These are phyloP conservation scores for Cucurbita moschata DNA, from an alignment of 306 rosid species.

Conservation along the genomic window DNA sequence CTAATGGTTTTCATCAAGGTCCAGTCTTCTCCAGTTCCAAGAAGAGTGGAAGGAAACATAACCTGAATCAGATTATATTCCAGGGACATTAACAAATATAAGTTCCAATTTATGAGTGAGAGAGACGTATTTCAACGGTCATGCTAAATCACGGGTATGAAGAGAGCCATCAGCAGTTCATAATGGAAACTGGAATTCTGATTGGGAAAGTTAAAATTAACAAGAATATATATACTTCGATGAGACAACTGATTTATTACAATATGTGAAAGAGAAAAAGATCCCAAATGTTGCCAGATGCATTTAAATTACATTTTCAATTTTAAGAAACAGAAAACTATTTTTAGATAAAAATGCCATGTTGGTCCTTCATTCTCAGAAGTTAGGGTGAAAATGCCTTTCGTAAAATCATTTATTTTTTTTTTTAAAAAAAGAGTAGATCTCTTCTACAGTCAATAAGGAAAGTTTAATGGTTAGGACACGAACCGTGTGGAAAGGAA, in stretches of 20 bases:
- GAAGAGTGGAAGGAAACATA: slow-evolving; percentile 87
- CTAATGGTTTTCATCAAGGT: slow-evolving; percentile 94
- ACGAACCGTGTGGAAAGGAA: slow-evolving; percentile 95
- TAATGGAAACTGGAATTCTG: neutral
- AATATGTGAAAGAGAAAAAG: neutral
- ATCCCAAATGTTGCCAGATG: neutral
- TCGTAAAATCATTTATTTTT: neutral
- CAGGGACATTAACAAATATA: neutral
- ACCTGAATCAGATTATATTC: slow-evolving; percentile 35
- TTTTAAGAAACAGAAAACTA: neutral
- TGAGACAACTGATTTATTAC: neutral
- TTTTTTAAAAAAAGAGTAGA: neutral
- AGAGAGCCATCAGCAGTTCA: neutral
- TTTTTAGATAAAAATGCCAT: neutral
- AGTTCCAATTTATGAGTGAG: neutral
- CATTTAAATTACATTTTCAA: neutral
- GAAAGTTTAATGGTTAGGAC: neutral
- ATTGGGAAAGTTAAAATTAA: neutral
- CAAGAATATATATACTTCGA: neutral
- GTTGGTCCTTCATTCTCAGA: neutral
- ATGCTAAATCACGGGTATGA: neutral
- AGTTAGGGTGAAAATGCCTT: neutral
- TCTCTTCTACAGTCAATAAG: neutral
- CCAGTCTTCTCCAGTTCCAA: slow-evolving; percentile 90
- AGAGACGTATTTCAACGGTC: neutral